Conservation (phyloP, 2,329 filamentous ascomycete species). For the Cryphonectria radicalis region DNA sequence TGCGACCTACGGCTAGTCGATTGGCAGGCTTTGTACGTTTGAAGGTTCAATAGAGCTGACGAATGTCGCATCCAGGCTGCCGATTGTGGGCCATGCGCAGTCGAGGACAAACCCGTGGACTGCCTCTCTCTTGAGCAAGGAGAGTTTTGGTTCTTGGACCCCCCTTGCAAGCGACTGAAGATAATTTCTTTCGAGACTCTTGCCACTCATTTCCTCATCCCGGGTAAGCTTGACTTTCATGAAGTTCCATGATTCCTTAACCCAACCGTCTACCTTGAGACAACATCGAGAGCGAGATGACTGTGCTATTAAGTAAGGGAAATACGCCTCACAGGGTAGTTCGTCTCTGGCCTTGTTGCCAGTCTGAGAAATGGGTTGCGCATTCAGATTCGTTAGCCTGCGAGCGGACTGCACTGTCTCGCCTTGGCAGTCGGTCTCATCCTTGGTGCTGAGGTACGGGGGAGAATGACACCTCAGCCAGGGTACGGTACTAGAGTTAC, state of each 20-base stretch:
- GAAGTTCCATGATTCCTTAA: neutral
- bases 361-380: neutral
- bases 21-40: neutral
- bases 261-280: neutral
- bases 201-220: no score
- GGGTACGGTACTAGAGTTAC: neutral
- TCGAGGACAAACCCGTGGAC: neutral
- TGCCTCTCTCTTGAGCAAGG: neutral
- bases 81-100: neutral
- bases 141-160: neutral
- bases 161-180: neutral
- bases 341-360: neutral
- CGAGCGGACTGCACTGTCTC: neutral
- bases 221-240: neutral
- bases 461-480: neutral
- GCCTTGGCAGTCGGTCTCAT: neutral
- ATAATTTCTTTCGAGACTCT: neutral
- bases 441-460: neutral
- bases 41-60: neutral
- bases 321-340: neutral
- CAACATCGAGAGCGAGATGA: neutral
- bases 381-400: neutral
- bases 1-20: neutral
- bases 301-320: neutral
- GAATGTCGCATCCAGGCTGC: neutral